A percentile compares a stretch with the other conserved stretches of the same genome.
Conservation (phyloP, 352 stramenopile species). For the Thalassiosira hispida region DNA sequence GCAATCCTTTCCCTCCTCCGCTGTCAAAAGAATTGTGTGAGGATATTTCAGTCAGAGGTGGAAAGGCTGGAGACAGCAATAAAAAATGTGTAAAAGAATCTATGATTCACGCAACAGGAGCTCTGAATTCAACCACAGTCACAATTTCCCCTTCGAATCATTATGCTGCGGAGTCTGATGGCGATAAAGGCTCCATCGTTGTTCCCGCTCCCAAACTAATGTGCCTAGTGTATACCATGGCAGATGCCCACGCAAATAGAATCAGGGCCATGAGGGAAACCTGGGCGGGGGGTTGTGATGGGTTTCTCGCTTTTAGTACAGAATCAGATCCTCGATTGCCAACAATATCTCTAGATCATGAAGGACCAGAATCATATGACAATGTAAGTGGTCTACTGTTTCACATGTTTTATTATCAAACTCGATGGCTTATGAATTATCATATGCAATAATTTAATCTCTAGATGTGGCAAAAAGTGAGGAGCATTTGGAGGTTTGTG, state of each 20-base stretch:
- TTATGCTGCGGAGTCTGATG: constrained; percentile 19
- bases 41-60: constrained; percentile 55
- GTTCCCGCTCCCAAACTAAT: constrained; percentile 64
- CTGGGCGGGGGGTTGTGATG: constrained; percentile 67
- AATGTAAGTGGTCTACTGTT: constrained; percentile 31
- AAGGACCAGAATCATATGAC: constrained; percentile 61
- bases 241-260: constrained; percentile 62
- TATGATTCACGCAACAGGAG: constrained; percentile 40
- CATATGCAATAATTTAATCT: constrained; percentile 29
- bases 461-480: constrained; percentile 87
- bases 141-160: constrained; percentile 47
- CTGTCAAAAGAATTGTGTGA: constrained; percentile 67
- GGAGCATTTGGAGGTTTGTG: constrained; percentile 85
- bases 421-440: constrained; percentile 35
- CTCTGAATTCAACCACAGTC: constrained; percentile 47
- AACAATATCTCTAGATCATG: constrained; percentile 73
- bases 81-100: constrained; percentile 45
- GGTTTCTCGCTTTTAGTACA: constrained; percentile 63
- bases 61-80: constrained; percentile 54
- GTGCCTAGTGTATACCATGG: constrained; percentile 82
- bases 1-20: constrained; percentile 70
- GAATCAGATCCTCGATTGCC: constrained; percentile 69
- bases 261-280: constrained; percentile 77
- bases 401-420: constrained; percentile 4
- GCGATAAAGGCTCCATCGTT: constrained; percentile 13